A percentile compares a stretch with the other conserved stretches of the same genome.
These are phyloP conservation scores for Westerdykella sp. DNA, from an alignment of 2,329 filamentous ascomycete genomes.

Conservation along the genomic window DNA sequence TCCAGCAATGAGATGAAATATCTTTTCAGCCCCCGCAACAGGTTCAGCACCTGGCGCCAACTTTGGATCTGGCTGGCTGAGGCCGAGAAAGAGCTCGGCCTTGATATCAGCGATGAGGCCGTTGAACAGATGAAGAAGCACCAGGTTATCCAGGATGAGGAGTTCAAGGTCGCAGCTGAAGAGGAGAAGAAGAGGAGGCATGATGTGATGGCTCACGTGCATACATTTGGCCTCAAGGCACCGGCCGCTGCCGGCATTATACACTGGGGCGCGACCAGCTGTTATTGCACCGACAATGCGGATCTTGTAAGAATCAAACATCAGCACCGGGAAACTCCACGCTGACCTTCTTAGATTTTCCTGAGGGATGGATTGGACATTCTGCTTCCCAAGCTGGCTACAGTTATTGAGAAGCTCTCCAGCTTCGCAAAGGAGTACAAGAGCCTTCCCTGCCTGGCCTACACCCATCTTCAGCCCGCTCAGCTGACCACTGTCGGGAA, in stretches of 20 bases:
- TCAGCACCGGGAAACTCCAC: background rate
- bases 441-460: constrained; percentile 64
- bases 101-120: constrained; percentile 64
- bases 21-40: constrained; percentile 71
- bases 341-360: constrained; percentile 49
- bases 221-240: constrained; percentile 66
- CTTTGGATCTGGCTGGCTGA: constrained; percentile 84
- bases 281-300: constrained; percentile 66
- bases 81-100: constrained; percentile 71
- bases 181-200: constrained; percentile 55
- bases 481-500: constrained; percentile 62
- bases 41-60: constrained; percentile 73
- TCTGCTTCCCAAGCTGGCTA: constrained; percentile 71
- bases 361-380: constrained; percentile 68
- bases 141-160: constrained; percentile 42
- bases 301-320: constrained; percentile 46
- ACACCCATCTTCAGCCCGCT: constrained; percentile 66
- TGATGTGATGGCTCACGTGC: constrained; percentile 62
- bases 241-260: constrained; percentile 78
- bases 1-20: constrained; percentile 53
- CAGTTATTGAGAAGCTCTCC: constrained; percentile 67
- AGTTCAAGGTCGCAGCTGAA: constrained; percentile 43
- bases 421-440: constrained; percentile 69
- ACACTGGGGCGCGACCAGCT: constrained; percentile 59
- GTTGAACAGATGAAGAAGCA: constrained; percentile 44